Base-by-base conservation (phyloP, 164 flowering plant species). In the Tetrastigma voinierianum region DNA sequence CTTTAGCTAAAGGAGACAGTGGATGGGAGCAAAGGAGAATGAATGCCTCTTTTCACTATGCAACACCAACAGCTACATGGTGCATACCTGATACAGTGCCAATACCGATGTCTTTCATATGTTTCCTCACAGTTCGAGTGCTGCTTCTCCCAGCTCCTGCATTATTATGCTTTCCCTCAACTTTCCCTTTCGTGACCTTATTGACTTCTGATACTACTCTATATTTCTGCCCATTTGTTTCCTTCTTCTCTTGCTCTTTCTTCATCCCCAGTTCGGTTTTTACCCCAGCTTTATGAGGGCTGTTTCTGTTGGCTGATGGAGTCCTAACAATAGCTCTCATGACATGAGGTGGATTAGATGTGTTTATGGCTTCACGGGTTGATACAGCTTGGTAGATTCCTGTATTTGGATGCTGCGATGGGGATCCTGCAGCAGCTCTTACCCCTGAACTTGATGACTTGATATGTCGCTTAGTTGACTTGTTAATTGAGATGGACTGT, bases 361-460 rank as follows among this genome's bases (percentile, higher is more conserved):
- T 49, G n/a, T 61, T 58, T 10, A 10, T 53, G 46, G 65, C 43
- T 43, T 54, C 73, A 44, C 10, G 65, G 24, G 61, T 46, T n/a
- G 65, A 53, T 16, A 23, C 53, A 24, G 18, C 53, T 49, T 56
- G 61, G 45, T 67, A 65, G 9, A 57, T 66, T 68, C 61, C 71
- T 16, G 73, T 64, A 46, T 69, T 65, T 3, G 51, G 56, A 57
- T 43, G 56, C 43, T 43, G 56, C 43, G 61, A 64, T 64, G 72
- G 53, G 3, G 67, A 62, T 51, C 67, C 51, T 12, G 64, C 23
- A 16, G 70, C 71, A 51, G 66, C 67, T 58, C 62, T 66, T 49
- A 59, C 66, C 46, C 68, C 74, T 23, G 60, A 59, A 68, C 64
- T 69, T 1, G 76, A 64, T 19, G 79, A 71, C 69, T 69, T 70